These are phyloP conservation scores for Aureobasidium sp. DNA, from an alignment of 2,329 filamentous ascomycete species.

Conservation along the genomic window DNA sequence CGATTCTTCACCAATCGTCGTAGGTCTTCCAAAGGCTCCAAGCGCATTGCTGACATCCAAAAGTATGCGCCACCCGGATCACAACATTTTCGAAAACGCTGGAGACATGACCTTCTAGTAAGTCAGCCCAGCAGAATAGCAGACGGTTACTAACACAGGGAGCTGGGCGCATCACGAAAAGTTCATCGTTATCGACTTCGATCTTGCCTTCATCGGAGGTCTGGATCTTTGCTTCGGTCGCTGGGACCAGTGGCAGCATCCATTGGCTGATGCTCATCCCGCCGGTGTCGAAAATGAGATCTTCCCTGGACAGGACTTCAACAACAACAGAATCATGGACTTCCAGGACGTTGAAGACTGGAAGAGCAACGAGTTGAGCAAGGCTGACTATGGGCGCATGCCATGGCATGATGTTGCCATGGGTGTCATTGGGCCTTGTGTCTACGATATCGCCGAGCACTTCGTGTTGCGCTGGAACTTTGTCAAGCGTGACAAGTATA, in stretches of 20 bases:
- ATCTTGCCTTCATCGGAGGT: slow-evolving; percentile 85
- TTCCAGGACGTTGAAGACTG: slow-evolving; percentile 87
- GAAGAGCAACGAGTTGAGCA: slow-evolving; percentile 88
- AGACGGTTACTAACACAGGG: not conserved
- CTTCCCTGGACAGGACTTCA: slow-evolving; percentile 95
- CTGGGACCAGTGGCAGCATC: slow-evolving; percentile 84
- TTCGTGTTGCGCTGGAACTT: slow-evolving; percentile 96
- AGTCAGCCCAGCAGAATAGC: not conserved
- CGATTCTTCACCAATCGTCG: not conserved
- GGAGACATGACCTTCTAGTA: slow-evolving; percentile 89
- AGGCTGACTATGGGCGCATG: slow-evolving; percentile 89
- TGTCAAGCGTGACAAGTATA: slow-evolving; percentile 95
- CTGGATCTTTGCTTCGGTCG: slow-evolving; percentile 92
- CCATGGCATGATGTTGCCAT: slow-evolving; percentile 97
- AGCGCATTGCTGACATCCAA: not conserved
- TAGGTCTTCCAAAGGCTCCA: not conserved
- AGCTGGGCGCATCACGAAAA: slow-evolving; percentile 95
- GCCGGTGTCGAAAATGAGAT: slow-evolving; percentile 74
- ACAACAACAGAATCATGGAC: slow-evolving; percentile 95
- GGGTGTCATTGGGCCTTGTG: slow-evolving; percentile 80
- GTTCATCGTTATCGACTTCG: slow-evolving; percentile 90
- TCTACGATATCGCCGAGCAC: slow-evolving; percentile 92
- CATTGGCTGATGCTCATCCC: slow-evolving; percentile 80
- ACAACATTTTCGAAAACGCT: slow-evolving; percentile 88
- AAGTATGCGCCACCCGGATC: slow-evolving; percentile 79